Conservation (phyloP, 345 rosid species). For the Syzygium grande region DNA sequence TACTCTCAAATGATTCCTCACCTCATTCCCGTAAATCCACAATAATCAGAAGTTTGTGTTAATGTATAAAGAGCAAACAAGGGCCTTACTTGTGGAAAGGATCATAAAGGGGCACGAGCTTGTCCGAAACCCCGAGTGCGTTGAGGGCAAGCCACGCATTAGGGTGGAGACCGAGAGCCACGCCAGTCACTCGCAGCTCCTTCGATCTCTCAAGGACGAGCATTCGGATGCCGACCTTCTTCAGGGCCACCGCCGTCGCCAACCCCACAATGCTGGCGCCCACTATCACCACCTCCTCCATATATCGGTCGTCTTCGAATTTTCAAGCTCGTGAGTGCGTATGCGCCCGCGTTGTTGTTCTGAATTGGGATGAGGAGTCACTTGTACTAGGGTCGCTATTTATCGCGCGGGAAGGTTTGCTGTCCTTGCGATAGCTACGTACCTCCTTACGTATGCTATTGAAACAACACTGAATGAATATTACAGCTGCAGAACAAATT, state of each 20-base stretch:
- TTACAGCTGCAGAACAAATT: neutral
- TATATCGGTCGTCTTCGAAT: neutral
- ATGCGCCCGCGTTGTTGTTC: neutral
- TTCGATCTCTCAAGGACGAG: conserved; percentile 22
- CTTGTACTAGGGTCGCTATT: neutral
- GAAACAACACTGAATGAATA: neutral
- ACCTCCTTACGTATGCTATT: neutral
- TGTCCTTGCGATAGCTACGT: neutral
- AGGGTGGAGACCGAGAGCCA: conserved; percentile 17
- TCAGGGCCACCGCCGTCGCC: conserved; percentile 24
- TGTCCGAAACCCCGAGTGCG: conserved; percentile 26
- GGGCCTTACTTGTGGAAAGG: neutral
- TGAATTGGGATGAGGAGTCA: neutral
- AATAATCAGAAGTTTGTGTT: neutral
- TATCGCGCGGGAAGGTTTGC: neutral
- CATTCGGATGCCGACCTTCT: conserved; percentile 19
- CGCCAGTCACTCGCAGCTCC: conserved; percentile 15
- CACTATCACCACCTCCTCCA: neutral
- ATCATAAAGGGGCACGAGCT: conserved; percentile 16
- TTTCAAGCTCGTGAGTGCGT: neutral
- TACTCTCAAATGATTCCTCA: neutral
- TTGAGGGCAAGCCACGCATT: conserved; percentile 37
- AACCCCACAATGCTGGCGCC: conserved; percentile 27
- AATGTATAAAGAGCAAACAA: neutral
- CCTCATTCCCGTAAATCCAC: neutral